Percentiles rank a stretch among this genome's conserved stretches.
Evolutionary conservation across 139 green algal genomes (phyloP).

Genomic region (Tetradesmus obliquus): DNA sequence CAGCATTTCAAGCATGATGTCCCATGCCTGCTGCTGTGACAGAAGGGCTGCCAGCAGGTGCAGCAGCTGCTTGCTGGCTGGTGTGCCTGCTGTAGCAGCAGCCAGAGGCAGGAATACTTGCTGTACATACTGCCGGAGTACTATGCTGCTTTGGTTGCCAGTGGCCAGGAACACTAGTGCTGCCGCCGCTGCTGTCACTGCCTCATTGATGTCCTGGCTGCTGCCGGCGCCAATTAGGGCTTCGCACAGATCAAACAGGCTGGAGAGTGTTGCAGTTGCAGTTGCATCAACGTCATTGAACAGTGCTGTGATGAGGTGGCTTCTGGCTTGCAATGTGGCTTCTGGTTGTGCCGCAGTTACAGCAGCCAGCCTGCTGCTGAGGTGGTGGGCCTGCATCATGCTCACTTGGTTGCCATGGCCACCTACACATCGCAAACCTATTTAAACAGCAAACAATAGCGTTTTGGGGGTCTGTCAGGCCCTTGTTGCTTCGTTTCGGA

Average conservation of each 20-base stretch:
- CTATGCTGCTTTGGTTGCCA: background rate
- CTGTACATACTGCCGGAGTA: constrained; percentile 20
- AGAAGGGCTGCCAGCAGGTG: constrained; percentile 3
- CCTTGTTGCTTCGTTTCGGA: background rate
- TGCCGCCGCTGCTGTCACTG: constrained; percentile 28
- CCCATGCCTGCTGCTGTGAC: background rate
- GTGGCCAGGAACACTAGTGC: background rate
- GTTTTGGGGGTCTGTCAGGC: too few relatives aligned
- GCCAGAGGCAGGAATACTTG: constrained; percentile 18
- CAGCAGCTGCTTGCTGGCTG: constrained; percentile 13
- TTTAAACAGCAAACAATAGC: too few relatives aligned
- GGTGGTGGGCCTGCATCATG: background rate
- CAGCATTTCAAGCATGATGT: background rate
- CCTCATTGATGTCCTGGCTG: background rate
- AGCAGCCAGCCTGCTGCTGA: constrained; percentile 1
- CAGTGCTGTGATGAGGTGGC: background rate
- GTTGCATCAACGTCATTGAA: background rate
- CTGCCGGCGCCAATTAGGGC: background rate
- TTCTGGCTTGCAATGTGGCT: background rate
- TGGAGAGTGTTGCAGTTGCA: background rate
- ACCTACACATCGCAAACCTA: too few relatives aligned
- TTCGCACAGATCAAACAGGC: constrained; percentile 24
- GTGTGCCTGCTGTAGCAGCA: background rate
- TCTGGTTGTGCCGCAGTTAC: background rate
- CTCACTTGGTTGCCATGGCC: background rate